Conservation (phyloP, 1,284 basidiomycete genomes). For the Blastosporella zonata region DNA sequence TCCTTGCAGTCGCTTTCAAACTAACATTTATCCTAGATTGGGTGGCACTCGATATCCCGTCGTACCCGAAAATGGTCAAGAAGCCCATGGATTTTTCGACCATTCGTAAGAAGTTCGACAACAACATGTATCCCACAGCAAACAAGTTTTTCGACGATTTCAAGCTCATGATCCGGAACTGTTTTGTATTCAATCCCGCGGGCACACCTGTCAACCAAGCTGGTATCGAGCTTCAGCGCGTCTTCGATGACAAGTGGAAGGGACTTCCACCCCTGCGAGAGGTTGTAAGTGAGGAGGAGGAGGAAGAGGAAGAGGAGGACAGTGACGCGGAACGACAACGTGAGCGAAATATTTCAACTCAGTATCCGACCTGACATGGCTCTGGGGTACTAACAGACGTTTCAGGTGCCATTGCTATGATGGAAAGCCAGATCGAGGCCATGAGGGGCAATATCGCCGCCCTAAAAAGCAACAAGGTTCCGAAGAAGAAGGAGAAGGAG, state of each 20-base stretch:
- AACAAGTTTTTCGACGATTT: slow-evolving; percentile 88
- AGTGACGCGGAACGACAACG: slow-evolving; percentile 53
- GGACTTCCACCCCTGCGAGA: slow-evolving; percentile 67
- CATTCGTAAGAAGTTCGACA: slow-evolving; percentile 82
- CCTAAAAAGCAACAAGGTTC: slow-evolving; percentile 51
- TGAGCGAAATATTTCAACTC: slow-evolving; percentile 32
- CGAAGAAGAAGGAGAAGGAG: slow-evolving; percentile 63
- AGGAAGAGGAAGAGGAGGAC: slow-evolving; percentile 44
- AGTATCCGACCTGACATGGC: slow-evolving; percentile 5
- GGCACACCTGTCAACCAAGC: slow-evolving; percentile 85
- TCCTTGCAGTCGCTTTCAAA: slow-evolving; percentile 5
- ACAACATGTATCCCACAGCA: slow-evolving; percentile 71
- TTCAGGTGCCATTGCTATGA: slow-evolving; percentile 62
- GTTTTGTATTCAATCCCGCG: slow-evolving; percentile 88
- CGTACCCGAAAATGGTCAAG: slow-evolving; percentile 87
- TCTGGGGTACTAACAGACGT: slow-evolving; percentile 20
- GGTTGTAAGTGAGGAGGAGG: slow-evolving; percentile 39
- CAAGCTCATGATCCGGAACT: slow-evolving; percentile 92
- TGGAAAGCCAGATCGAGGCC: slow-evolving; percentile 73
- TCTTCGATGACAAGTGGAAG: slow-evolving; percentile 93
- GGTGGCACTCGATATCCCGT: slow-evolving; percentile 78
- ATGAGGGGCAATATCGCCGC: slow-evolving; percentile 64
- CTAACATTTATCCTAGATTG: slow-evolving; percentile 48
- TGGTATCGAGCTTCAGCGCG: slow-evolving; percentile 74
- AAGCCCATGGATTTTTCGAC: slow-evolving; percentile 94